A percentile compares a stretch with the other conserved stretches of the same genome.
These are phyloP conservation scores for Schoenoplectus tabernaemontani DNA, from an alignment of 202 grass and related monocot species.

Conservation along the genomic window DNA sequence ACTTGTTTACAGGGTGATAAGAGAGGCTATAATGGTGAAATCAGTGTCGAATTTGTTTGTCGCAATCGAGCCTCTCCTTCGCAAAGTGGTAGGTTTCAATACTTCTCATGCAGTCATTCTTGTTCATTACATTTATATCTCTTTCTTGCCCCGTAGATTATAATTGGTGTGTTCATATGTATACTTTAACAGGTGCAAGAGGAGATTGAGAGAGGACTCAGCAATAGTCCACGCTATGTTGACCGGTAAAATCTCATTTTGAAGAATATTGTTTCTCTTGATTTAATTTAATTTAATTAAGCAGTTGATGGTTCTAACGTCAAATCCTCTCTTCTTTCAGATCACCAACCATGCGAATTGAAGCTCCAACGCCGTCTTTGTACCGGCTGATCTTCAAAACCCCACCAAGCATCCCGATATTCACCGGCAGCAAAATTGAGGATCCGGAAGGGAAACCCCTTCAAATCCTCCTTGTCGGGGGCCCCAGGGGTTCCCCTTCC, in stretches of 20 bases:
- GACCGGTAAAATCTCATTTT: constrained; percentile 27
- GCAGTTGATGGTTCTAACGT: constrained; percentile 5
- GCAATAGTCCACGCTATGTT: constrained; percentile 29
- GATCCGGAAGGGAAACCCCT: constrained; percentile 26
- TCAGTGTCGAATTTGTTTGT: constrained; percentile 38
- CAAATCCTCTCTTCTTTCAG: constrained; percentile 12
- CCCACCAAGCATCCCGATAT: constrained; percentile 38
- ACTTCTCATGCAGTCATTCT: background rate
- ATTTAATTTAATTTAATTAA: background rate
- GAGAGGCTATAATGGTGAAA: constrained; percentile 70
- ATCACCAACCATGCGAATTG: constrained; percentile 3
- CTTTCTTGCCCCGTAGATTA: background rate
- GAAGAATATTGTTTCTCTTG: background rate
- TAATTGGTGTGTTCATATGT: background rate
- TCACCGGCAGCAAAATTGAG: constrained; percentile 76
- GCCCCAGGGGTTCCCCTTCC: background rate
- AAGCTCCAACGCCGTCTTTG: background rate
- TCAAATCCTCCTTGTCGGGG: constrained; percentile 43
- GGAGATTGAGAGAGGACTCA: constrained; percentile 60
- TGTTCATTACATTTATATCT: background rate
- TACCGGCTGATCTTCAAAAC: constrained; percentile 47
- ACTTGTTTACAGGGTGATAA: constrained; percentile 63
- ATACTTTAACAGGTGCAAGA: constrained; percentile 51
- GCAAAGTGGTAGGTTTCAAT: constrained; percentile 46
- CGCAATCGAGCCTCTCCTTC: constrained; percentile 55